These are phyloP conservation scores for Penicillium italicum DNA, from an alignment of 2,329 filamentous ascomycete species.

Conservation along the genomic window DNA sequence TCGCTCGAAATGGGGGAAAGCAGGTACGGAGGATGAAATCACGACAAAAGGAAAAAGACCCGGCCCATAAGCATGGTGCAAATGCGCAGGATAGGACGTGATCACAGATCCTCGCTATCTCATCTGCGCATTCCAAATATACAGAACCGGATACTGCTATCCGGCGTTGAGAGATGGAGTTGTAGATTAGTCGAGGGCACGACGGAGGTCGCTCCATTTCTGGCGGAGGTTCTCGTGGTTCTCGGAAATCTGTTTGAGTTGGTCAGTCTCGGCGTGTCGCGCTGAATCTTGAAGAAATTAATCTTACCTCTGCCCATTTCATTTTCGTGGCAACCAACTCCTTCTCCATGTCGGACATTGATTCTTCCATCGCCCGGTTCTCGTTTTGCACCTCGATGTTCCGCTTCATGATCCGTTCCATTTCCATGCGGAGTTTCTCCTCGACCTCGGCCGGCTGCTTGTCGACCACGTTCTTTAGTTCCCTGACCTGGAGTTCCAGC, in stretches of 20 bases:
- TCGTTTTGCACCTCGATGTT: conserved; percentile 93
- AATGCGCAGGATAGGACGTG: conserved; percentile 8
- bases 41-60: conserved; percentile 14
- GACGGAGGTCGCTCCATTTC: conserved; percentile 71
- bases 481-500: conserved; percentile 76
- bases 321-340: conserved; percentile 91
- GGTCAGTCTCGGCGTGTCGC: not conserved
- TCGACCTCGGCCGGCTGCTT: conserved; percentile 88
- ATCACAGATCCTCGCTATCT: conserved; percentile 20
- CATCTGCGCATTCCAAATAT: conserved; percentile 18
- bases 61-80: conserved; percentile 14
- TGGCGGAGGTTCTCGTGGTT: conserved; percentile 68
- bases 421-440: conserved; percentile 72
- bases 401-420: conserved; percentile 85
- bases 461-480: conserved; percentile 82
- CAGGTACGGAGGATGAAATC: not conserved
- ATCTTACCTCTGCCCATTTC: conserved; percentile 80
- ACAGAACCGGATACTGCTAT: conserved; percentile 13
- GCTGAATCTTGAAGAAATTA: conserved; percentile 26
- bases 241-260: conserved; percentile 58
- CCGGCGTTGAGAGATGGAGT: not conserved
- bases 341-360: conserved; percentile 87
- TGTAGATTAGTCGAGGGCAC: conserved; percentile 47
- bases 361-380: conserved; percentile 82
- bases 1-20: conserved; percentile 3